Evolutionary conservation across 331 rosid genomes (phyloP).

Genomic region (Malus hybrid): DNA sequence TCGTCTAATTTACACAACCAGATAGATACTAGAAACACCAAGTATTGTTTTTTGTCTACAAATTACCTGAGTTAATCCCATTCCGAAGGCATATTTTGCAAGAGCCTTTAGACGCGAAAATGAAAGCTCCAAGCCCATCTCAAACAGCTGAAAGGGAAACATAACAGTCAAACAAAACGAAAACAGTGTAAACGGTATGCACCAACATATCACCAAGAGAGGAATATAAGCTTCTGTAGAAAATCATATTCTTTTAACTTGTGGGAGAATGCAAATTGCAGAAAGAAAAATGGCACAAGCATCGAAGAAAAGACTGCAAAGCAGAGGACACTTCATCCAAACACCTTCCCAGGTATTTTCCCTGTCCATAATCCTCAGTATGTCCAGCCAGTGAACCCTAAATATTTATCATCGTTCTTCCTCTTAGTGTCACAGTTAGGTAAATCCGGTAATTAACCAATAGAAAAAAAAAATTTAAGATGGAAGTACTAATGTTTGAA

Average conservation of each 20-base stretch:
- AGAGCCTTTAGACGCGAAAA: constrained; percentile 97
- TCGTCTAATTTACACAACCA: not conserved
- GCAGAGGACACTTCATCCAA: not conserved
- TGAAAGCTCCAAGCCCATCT: constrained; percentile 99
- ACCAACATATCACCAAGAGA: not conserved
- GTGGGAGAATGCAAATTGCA: not conserved
- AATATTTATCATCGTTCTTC: not conserved
- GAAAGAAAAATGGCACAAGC: not conserved
- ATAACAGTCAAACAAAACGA: constrained; percentile 6
- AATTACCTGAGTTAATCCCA: constrained; percentile 96
- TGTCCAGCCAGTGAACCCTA: not conserved
- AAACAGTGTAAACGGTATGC: not conserved
- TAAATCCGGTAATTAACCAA: not conserved
- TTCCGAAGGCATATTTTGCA: constrained; percentile 89
- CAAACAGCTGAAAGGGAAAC: constrained; percentile 68
- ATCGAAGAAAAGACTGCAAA: constrained; percentile 1
- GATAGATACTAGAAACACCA: not conserved
- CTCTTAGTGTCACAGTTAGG: not conserved
- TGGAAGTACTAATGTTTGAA: not conserved
- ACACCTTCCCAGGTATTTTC: constrained; percentile 9
- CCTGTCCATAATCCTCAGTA: not conserved
- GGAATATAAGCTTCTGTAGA: not conserved
- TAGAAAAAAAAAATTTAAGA: not conserved
- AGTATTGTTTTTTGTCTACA: not conserved
- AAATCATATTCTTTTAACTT: not conserved